A percentile compares a stretch with the other conserved stretches of the same genome.
Evolutionary conservation across 2,329 filamentous ascomycete species (phyloP).

Genomic region (Paecilomyces niveus): DNA sequence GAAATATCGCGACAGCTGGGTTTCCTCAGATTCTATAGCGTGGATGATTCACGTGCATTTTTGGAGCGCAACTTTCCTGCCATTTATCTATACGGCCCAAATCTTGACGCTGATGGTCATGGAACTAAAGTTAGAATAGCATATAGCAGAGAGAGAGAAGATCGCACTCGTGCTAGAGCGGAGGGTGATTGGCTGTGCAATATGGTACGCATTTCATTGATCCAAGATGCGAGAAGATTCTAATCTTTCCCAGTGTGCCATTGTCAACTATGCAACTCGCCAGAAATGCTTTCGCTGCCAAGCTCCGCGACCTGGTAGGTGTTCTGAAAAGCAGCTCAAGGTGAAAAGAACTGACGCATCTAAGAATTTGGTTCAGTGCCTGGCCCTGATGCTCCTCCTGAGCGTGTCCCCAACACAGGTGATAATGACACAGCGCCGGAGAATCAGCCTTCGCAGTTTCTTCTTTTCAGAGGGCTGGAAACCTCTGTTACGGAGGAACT

Average conservation of each 20-base stretch:
- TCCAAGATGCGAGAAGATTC: background rate
- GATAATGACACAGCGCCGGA: conserved; percentile 50
- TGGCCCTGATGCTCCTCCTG: conserved; percentile 27
- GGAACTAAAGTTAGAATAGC: conserved; percentile 44
- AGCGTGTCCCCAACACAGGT: conserved; percentile 43
- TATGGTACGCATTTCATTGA: conserved; percentile 30
- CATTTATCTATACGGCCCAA: conserved; percentile 44
- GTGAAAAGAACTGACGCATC: conserved; percentile 12
- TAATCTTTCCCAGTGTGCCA: conserved; percentile 39
- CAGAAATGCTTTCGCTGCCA: conserved; percentile 54
- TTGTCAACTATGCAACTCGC: conserved; percentile 52
- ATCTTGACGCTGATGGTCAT: conserved; percentile 30
- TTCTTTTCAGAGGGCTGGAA: conserved; percentile 67
- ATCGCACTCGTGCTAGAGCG: conserved; percentile 38
- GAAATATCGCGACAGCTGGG: conserved; percentile 50
- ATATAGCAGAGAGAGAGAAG: conserved; percentile 48
- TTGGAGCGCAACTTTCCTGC: conserved; percentile 46
- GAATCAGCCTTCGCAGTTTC: conserved; percentile 62
- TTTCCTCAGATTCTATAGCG: conserved; percentile 47
- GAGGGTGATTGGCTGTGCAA: conserved; percentile 54
- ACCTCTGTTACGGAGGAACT: conserved; percentile 64
- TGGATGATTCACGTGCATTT: conserved; percentile 46
- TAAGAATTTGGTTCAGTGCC: conserved; percentile 21
- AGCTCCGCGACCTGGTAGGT: conserved; percentile 45
- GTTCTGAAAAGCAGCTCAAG: background rate